Evolutionary conservation across 495 filamentous ascomycete genomes (phyloP).

Genomic region (Hyaloscypha bicolor): DNA sequence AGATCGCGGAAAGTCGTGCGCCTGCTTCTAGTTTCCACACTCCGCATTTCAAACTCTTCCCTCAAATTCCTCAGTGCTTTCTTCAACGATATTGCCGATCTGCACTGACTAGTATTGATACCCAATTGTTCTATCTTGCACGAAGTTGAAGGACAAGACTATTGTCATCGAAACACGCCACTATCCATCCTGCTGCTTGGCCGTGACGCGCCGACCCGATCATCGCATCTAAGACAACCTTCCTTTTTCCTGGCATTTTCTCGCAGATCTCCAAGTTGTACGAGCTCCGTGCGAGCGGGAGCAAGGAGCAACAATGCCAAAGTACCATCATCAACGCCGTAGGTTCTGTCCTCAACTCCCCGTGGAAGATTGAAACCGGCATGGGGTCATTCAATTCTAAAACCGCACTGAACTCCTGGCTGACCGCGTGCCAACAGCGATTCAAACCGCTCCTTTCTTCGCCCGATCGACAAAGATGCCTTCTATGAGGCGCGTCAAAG

Average conservation of each 20-base stretch:
- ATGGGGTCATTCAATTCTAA: background rate
- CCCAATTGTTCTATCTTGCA: background rate
- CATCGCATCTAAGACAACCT: background rate
- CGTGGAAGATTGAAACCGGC: background rate
- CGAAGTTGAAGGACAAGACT: background rate
- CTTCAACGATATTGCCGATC: background rate
- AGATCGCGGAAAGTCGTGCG: background rate
- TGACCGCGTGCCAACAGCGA: slow-evolving; percentile 3
- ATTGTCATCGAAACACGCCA: background rate
- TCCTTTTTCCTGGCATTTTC: background rate
- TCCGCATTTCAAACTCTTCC: background rate
- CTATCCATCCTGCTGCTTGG: background rate
- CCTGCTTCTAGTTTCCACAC: background rate
- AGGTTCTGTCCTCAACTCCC: background rate
- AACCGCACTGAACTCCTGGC: background rate
- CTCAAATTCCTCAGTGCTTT: background rate
- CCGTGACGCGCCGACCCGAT: background rate
- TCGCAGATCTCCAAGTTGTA: background rate
- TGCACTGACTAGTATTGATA: background rate
- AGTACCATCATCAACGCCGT: slow-evolving; percentile 10
- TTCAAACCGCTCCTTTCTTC: slow-evolving; percentile 28
- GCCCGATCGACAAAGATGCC: slow-evolving; percentile 56
- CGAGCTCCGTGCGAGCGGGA: background rate
- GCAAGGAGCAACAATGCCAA: slow-evolving; percentile 4
- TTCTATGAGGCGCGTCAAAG: slow-evolving; percentile 66